phyloP scores from a whole-genome alignment of 2,329 filamentous ascomycete genomes.

The Lasiodiplodia sp. region DNA sequence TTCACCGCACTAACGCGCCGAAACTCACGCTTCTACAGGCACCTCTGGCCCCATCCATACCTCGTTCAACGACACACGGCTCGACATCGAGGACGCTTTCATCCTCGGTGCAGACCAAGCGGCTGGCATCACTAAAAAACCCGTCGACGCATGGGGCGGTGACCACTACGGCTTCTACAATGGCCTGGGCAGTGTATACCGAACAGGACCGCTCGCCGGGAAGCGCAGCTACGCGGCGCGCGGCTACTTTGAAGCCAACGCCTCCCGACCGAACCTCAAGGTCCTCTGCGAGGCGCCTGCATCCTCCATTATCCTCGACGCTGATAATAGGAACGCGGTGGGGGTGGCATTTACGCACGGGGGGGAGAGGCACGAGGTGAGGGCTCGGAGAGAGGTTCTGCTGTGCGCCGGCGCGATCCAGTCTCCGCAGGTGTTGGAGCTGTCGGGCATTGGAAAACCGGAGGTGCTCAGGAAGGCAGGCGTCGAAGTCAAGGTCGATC shows the following conservation, averaged over 20 bases:
- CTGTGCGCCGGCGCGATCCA: constrained; percentile 37
- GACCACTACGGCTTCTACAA: constrained; percentile 48
- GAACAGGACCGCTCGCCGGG: constrained; percentile 42
- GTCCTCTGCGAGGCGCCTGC: constrained; percentile 9
- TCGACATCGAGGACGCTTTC: constrained; percentile 35
- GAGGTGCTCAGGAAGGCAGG: constrained; percentile 34
- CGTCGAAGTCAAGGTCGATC: constrained; percentile 40
- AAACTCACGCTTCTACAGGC: constrained; percentile 35
- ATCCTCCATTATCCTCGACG: not conserved
- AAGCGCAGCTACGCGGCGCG: constrained; percentile 47
- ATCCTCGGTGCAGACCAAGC: constrained; percentile 40
- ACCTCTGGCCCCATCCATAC: constrained; percentile 45
- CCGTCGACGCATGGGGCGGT: constrained; percentile 45
- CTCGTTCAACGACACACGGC: constrained; percentile 45
- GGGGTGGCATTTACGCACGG: not conserved
- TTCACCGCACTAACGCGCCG: constrained; percentile 37
- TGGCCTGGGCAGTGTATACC: constrained; percentile 39
- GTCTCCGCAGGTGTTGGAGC: constrained; percentile 40
- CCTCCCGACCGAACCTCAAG: not conserved
- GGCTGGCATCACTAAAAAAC: constrained; percentile 39
- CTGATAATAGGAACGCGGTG: not conserved
- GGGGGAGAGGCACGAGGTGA: constrained; percentile 35
- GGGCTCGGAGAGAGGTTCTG: constrained; percentile 36
- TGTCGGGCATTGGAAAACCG: constrained; percentile 38
- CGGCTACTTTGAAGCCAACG: constrained; percentile 35